Base-by-base conservation (phyloP, 2,329 filamentous ascomycete species). In the Xylariaceae sp. region DNA sequence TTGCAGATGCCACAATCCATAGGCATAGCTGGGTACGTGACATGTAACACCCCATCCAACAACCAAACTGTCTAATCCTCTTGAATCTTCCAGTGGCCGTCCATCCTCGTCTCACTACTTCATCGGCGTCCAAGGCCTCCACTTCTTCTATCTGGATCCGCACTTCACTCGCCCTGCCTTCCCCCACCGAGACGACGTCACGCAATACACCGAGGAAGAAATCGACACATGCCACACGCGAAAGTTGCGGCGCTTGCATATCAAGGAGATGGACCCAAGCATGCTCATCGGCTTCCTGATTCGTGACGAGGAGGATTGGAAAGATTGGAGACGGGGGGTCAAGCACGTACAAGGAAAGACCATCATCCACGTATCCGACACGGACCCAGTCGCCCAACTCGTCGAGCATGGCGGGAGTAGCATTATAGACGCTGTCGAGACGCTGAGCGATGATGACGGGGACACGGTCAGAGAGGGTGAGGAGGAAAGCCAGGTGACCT, bases 261-360 rank as follows among this genome's bases (percentile, higher is more conserved):
- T 98, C 39, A 82, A 83, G 48, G 91, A 97, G 61, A 93, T 98
- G 88, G 93, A 98, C 59, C 93, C 93, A 0, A 96, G 90, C 61
- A 98, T 98, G 93, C 71, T 98, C 34, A 88, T 98, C 54, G 92
- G 89, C 4, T 97, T 97, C 60, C 70, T 98, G 27, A 90, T 98
- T 50, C 79, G 77, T 33, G 81, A 87, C 47, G 83, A 92, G 56
- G 77, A 83, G 35, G 93, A 98, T 55, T 97, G 92, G 85, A 70
- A 77, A 32, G 77, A 81, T 42, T 97, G 91, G 91, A 85, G 88
- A 60, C 73, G 79, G 47, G 78, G 81, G n/a, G 76, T 95, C 2
- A 81, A 81, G 55, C 80, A 86, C 55, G 82, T 86, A 7, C 82
- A 87, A 56, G 87, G 88, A 19, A 96, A 95, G 65, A 76, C 83